phyloP scores from a whole-genome alignment of 129 eudicot genomes.

The Flaveria brownii region DNA sequence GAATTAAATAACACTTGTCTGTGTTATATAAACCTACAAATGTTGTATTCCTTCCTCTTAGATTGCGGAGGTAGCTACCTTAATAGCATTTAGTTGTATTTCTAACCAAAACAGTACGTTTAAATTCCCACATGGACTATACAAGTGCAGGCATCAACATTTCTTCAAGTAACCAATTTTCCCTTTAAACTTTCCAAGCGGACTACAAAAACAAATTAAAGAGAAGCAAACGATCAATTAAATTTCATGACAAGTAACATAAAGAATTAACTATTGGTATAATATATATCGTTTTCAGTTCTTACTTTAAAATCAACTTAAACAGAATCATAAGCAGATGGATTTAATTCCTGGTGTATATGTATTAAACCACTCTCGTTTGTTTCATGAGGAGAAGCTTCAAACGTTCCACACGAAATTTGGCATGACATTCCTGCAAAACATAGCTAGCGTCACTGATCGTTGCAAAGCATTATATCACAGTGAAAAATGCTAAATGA shows the following conservation, averaged over 20 bases:
- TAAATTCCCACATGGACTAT: too few species aligned
- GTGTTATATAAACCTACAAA: not conserved
- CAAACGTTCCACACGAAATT: slow-evolving; percentile 38
- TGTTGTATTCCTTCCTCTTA: slow-evolving; percentile 2
- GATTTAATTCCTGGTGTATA: slow-evolving; percentile 32
- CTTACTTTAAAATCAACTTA: slow-evolving; percentile 40
- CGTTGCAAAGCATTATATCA: too few species aligned
- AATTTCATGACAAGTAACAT: not conserved
- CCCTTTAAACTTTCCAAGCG: not conserved
- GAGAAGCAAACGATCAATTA: too few species aligned
- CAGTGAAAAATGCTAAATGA: too few species aligned
- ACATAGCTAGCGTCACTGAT: not conserved
- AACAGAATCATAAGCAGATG: slow-evolving; percentile 36
- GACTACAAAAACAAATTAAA: too few species aligned
- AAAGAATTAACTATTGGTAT: not conserved
- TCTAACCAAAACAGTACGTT: not conserved
- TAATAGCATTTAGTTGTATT: slow-evolving; percentile 12
- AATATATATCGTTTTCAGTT: not conserved
- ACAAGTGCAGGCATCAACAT: too few species aligned
- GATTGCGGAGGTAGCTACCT: slow-evolving; percentile 14
- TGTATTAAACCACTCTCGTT: slow-evolving; percentile 32
- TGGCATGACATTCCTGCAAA: slow-evolving; percentile 51
- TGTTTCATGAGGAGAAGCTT: slow-evolving; percentile 29
- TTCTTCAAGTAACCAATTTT: not conserved
- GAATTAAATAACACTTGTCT: too few species aligned